Evolutionary conservation across 345 rosid species (phyloP), one percentile per base, ranked within the genome.

Genomic region (Eucalyptus viminalis): DNA sequence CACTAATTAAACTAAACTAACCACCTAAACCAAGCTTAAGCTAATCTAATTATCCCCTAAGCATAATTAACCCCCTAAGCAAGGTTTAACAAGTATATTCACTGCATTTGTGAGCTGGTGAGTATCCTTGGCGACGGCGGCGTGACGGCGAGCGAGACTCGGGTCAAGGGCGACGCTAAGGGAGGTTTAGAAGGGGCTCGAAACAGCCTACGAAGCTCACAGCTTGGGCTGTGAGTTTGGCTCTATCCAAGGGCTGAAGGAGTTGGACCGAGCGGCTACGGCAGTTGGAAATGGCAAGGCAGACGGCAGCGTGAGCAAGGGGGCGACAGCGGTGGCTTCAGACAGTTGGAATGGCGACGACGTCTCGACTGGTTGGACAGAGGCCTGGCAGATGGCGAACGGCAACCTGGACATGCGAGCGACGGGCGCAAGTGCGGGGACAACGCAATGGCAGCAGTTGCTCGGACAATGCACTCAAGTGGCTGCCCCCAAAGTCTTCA

Each of bases 381-480:
- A 49, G 6, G 50, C 50, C 6, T 13, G 0, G 50, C 50, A 49
- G 0, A 49, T 49, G 50, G 50, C 2, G 6, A 49, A 49, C 6
- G 5, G 0, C 6, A 6, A 6, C 50, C 0, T 13, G 1, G 49
- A 49, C 14, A 49, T 0, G 5, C 49, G 5, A 49, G 49, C 1
- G 2, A 49, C 5, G 0, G 14, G 49, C 14, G 0, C 1, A 12
- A 0, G 49, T 49, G 49, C 1, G 2, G 1, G 49, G 49, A 49
- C 1, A 49, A 0, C 49, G 0, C 49, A 4, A 49, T 49, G 49
- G 5, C 49, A 49, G 2, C 14, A 0, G 2, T 0, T 47, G 2
- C 49, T 47, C 1, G 49, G 5, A 47, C n/a, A n/a, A n/a, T n/a
- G n/a, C n/a, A 44, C 45, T 44, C 1, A 44, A 44, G 45, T 44